These are phyloP conservation scores for Neurospora discreta DNA, from an alignment of 495 filamentous ascomycete genomes.

Conservation along the genomic window DNA sequence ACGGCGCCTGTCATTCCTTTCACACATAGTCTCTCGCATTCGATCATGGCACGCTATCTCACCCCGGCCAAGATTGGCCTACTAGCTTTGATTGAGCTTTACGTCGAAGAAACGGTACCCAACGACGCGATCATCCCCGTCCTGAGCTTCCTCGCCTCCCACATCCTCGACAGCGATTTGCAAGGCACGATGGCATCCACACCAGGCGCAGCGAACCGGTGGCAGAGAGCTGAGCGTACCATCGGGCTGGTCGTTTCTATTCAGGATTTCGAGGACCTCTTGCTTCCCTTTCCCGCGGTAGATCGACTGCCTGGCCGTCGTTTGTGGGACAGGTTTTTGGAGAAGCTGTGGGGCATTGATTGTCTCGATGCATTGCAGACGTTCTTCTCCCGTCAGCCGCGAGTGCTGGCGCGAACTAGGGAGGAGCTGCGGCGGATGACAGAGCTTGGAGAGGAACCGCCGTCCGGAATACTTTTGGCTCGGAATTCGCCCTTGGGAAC, in stretches of 20 bases:
- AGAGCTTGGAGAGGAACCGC: slow-evolving; percentile 12
- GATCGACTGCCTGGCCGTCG: slow-evolving; percentile 64
- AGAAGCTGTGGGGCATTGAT: slow-evolving; percentile 75
- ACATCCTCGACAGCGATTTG: slow-evolving; percentile 45
- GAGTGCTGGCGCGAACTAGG: slow-evolving; percentile 49
- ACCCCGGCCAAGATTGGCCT: slow-evolving; percentile 79
- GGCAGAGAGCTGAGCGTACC: slow-evolving; percentile 29
- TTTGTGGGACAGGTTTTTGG: slow-evolving; percentile 75
- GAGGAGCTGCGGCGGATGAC: slow-evolving; percentile 42
- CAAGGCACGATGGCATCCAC: slow-evolving; percentile 1
- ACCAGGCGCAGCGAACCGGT: slow-evolving; percentile 14
- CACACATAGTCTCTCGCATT: not conserved
- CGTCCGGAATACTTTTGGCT: slow-evolving; percentile 39
- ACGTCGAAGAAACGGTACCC: slow-evolving; percentile 64
- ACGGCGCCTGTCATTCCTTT: not conserved
- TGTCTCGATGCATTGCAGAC: slow-evolving; percentile 64
- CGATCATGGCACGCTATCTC: slow-evolving; percentile 62
- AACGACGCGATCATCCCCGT: slow-evolving; percentile 67
- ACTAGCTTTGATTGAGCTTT: slow-evolving; percentile 68
- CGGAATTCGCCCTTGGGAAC: slow-evolving; percentile 70
- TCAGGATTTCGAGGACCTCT: slow-evolving; percentile 53
- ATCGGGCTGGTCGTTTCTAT: slow-evolving; percentile 48
- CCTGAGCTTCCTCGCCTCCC: slow-evolving; percentile 71
- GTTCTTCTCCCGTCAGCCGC: slow-evolving; percentile 53
- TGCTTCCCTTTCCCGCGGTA: slow-evolving; percentile 41